Evolutionary conservation across 192 early-diverging fungal species (phyloP).

Genomic region (Coemansia sp.): DNA sequence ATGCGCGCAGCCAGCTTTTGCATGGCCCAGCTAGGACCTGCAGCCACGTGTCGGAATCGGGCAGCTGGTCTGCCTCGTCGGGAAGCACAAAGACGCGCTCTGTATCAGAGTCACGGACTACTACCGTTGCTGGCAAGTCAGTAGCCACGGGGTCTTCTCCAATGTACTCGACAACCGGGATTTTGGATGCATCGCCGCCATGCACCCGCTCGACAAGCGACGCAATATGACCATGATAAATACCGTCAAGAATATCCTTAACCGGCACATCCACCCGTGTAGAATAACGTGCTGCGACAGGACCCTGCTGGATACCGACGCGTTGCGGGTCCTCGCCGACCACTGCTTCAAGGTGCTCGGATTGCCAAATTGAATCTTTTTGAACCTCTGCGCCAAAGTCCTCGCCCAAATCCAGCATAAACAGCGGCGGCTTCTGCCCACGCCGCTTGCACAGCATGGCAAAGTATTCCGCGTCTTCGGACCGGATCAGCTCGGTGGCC

Average conservation of each 20-base stretch:
- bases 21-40: conserved; percentile 65
- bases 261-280: conserved; percentile 80
- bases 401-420: conserved; percentile 82
- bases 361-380: conserved; percentile 90
- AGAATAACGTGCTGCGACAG: conserved; percentile 74
- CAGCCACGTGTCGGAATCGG: conserved; percentile 56
- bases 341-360: conserved; percentile 82
- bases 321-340: conserved; percentile 82
- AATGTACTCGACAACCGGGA: conserved; percentile 82
- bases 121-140: neutral
- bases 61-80: neutral
- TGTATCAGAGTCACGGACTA: neutral
- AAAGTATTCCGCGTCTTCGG: conserved; percentile 39
- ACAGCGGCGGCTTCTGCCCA: conserved; percentile 85
- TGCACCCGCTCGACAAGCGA: conserved; percentile 73
- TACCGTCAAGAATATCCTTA: conserved; percentile 80
- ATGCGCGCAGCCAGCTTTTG: conserved; percentile 79
- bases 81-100: conserved; percentile 10
- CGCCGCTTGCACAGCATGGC: conserved; percentile 50
- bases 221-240: conserved; percentile 78
- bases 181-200: conserved; percentile 52
- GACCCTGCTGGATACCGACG: conserved; percentile 86
- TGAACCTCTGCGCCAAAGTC: conserved; percentile 89
- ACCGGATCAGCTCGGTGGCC: conserved; percentile 4
- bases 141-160: conserved; percentile 14